Conservation (phyloP, 2,329 filamentous ascomycete genomes). For the Thelonectria rubi region DNA sequence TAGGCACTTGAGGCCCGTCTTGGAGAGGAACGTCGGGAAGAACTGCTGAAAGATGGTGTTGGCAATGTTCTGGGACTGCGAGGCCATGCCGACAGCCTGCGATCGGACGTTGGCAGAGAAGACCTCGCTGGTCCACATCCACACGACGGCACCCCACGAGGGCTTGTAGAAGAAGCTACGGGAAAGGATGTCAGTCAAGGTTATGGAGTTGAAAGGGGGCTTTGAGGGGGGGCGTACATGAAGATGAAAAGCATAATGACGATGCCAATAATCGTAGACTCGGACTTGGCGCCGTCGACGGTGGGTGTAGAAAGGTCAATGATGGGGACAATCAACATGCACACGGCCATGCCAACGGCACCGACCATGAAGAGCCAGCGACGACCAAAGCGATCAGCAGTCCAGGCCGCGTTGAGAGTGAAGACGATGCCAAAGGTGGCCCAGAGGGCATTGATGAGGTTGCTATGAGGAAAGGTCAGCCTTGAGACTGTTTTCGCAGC, state of each 20-base stretch:
- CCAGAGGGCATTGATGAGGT: constrained; percentile 78
- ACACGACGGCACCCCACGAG: constrained; percentile 74
- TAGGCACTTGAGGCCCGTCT: constrained; percentile 57
- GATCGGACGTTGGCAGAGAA: constrained; percentile 78
- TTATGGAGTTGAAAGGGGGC: too few species aligned
- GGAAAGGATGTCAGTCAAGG: background rate
- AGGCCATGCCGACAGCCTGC: constrained; percentile 74
- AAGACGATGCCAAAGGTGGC: constrained; percentile 78
- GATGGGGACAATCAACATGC: constrained; percentile 71
- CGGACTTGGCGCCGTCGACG: constrained; percentile 61
- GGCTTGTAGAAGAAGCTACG: constrained; percentile 71
- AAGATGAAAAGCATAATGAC: constrained; percentile 74
- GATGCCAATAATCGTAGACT: constrained; percentile 71
- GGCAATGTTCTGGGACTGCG: constrained; percentile 69
- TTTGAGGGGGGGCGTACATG: constrained; percentile 42
- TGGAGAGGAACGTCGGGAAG: constrained; percentile 72
- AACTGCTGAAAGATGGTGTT: constrained; percentile 76
- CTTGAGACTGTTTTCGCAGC: background rate
- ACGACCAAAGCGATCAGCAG: constrained; percentile 75
- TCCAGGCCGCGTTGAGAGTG: constrained; percentile 78
- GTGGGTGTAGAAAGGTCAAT: constrained; percentile 61
- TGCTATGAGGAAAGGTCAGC: constrained; percentile 41
- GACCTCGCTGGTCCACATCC: constrained; percentile 76
- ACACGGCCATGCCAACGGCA: constrained; percentile 73
- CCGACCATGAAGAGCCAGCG: constrained; percentile 76